Conservation (phyloP, 2,329 filamentous ascomycete species). For the Torrubiella hemipterigena region DNA sequence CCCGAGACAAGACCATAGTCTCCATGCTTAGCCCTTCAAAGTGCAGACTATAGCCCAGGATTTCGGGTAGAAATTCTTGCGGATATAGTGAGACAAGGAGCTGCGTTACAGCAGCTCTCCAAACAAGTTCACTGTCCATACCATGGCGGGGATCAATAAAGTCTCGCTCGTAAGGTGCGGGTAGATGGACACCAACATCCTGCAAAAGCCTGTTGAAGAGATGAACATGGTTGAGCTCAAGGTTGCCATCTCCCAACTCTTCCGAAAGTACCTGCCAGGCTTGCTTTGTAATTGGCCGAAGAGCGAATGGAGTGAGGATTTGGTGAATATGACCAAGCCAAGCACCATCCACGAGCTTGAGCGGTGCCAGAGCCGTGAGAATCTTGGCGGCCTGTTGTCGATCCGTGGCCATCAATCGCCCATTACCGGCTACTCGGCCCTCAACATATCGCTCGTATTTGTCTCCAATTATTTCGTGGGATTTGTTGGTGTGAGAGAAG, state of each 20-base stretch:
- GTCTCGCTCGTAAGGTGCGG: background rate
- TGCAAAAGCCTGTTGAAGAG: constrained; percentile 1
- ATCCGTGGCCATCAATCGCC: background rate
- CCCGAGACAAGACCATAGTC: constrained; percentile 15
- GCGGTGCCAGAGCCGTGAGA: constrained; percentile 2
- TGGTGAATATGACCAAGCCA: constrained; percentile 5
- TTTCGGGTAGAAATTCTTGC: constrained; percentile 33
- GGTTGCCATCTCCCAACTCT: constrained; percentile 4
- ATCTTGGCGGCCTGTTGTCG: background rate
- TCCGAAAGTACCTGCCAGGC: constrained; percentile 4
- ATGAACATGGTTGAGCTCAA: constrained; percentile 2
- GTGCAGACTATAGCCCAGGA: constrained; percentile 35
- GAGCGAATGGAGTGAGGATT: background rate
- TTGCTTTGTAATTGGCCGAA: constrained; percentile 1
- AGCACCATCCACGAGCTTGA: constrained; percentile 7
- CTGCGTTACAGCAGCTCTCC: constrained; percentile 31
- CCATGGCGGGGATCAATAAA: background rate
- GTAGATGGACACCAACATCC: background rate
- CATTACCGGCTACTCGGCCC: constrained; percentile 3
- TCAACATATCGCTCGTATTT: constrained; percentile 5
- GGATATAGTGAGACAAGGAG: constrained; percentile 31
- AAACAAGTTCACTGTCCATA: constrained; percentile 9
- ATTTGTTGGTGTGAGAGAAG: background rate
- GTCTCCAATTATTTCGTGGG: background rate
- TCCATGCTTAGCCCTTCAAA: constrained; percentile 27